Percentiles rank a stretch among this genome's conserved stretches.
phyloP scores from a whole-genome alignment of 148 eudicot species.

The Polygonum aviculare region DNA sequence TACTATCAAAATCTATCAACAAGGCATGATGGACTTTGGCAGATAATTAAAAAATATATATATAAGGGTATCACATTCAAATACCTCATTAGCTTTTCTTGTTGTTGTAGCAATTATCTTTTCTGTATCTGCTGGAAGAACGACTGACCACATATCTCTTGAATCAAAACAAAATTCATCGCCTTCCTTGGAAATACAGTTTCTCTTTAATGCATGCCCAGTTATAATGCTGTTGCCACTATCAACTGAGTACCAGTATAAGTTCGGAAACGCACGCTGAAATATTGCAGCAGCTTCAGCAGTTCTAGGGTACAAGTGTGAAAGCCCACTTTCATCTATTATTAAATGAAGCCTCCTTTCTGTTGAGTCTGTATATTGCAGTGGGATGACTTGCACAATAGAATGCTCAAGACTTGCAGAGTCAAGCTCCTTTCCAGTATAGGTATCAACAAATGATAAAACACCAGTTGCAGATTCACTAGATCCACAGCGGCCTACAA shows the following conservation, averaged over 20 bases:
- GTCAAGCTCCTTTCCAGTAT: conserved; percentile 61
- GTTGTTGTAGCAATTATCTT: conserved; percentile 70
- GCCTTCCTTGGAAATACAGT: conserved; percentile 35
- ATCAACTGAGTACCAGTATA: conserved; percentile 95
- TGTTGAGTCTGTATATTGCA: conserved; percentile 77
- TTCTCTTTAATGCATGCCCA: conserved; percentile 63
- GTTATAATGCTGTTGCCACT: conserved; percentile 50
- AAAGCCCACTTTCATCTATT: conserved; percentile 44
- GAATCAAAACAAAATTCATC: conserved; percentile 68
- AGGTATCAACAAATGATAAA: conserved; percentile 72
- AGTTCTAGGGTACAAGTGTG: conserved; percentile 81
- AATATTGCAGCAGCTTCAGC: conserved; percentile 68
- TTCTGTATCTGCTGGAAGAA: conserved; percentile 77
- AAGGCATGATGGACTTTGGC: neutral
- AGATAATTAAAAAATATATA: neutral
- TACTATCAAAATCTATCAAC: neutral
- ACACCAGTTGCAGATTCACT: conserved; percentile 55
- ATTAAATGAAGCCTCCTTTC: conserved; percentile 84
- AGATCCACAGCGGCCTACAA: conserved; percentile 76
- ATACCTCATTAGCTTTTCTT: conserved; percentile 73
- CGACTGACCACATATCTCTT: conserved; percentile 73
- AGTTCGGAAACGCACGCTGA: conserved; percentile 50
- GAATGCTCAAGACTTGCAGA: conserved; percentile 46
- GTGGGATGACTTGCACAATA: conserved; percentile 65
- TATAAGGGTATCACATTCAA: neutral